phyloP scores from a whole-genome alignment of 352 stramenopile species.

The Pythium dissimile region DNA sequence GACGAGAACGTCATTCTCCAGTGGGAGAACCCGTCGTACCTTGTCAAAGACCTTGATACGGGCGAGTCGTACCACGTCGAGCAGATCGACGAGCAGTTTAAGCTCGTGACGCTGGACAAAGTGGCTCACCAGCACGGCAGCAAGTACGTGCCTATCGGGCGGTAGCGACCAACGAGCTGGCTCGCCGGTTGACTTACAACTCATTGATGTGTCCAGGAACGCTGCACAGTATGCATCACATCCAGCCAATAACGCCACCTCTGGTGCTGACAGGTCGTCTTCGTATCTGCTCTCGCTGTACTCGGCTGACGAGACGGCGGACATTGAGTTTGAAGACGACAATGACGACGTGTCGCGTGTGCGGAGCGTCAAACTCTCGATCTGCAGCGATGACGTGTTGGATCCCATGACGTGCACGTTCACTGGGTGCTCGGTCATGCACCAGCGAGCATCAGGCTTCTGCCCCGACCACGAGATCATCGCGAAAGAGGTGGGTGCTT shows the following conservation, averaged over 20 bases:
- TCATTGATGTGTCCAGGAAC: constrained; percentile 8
- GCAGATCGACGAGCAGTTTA: constrained; percentile 83
- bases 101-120: constrained; percentile 66
- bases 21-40: constrained; percentile 78
- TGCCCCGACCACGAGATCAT: constrained; percentile 77
- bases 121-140: constrained; percentile 54
- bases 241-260: not conserved
- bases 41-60: constrained; percentile 81
- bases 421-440: constrained; percentile 48
- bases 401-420: constrained; percentile 50
- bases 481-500: constrained; percentile 52
- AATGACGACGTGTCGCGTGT: constrained; percentile 27
- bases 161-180: too few species aligned
- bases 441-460: constrained; percentile 65
- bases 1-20: constrained; percentile 30
- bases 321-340: constrained; percentile 75
- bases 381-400: constrained; percentile 42
- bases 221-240: too few species aligned
- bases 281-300: constrained; percentile 77
- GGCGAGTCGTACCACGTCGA: constrained; percentile 76
- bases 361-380: constrained; percentile 50
- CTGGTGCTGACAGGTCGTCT: constrained; percentile 36
- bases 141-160: constrained; percentile 46
- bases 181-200: too few species aligned
- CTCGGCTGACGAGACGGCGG: constrained; percentile 71